phyloP scores from a whole-genome alignment of 257 asterid genomes.

The Echium plantagineum region DNA sequence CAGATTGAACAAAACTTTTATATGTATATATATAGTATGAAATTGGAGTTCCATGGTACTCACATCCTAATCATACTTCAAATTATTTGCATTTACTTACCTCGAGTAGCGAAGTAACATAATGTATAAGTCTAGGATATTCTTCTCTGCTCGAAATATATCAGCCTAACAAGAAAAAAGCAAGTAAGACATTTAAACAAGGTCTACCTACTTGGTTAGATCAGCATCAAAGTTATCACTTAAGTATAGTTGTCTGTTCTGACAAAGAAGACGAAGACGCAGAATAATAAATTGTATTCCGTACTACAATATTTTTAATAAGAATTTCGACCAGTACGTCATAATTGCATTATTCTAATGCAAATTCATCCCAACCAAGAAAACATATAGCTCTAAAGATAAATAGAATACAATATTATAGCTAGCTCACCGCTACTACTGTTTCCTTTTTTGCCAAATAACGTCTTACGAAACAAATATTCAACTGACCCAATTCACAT shows the following conservation, averaged over 20 bases:
- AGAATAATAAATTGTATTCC: too few species aligned
- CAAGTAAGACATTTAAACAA: slow-evolving; percentile 14
- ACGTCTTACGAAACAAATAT: too few species aligned
- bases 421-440: too few species aligned
- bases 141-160: slow-evolving; percentile 76
- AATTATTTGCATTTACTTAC: slow-evolving; percentile 31
- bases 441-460: too few species aligned
- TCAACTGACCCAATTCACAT: too few species aligned
- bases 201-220: not conserved
- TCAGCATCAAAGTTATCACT: not conserved
- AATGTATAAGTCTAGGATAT: slow-evolving; percentile 71
- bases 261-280: not conserved
- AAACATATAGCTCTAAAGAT: too few species aligned
- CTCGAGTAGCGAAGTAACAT: slow-evolving; percentile 92
- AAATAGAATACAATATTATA: too few species aligned
- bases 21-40: not conserved
- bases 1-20: slow-evolving; percentile 7
- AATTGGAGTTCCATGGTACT: not conserved
- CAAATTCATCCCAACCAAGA: not conserved
- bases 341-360: too few species aligned
- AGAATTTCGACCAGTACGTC: not conserved
- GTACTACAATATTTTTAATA: too few species aligned
- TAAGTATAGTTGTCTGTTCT: too few species aligned
- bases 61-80: not conserved
- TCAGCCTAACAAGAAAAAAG: slow-evolving; percentile 49